Conservation (phyloP, 2,329 filamentous ascomycete genomes). For the Fusarium sororula region DNA sequence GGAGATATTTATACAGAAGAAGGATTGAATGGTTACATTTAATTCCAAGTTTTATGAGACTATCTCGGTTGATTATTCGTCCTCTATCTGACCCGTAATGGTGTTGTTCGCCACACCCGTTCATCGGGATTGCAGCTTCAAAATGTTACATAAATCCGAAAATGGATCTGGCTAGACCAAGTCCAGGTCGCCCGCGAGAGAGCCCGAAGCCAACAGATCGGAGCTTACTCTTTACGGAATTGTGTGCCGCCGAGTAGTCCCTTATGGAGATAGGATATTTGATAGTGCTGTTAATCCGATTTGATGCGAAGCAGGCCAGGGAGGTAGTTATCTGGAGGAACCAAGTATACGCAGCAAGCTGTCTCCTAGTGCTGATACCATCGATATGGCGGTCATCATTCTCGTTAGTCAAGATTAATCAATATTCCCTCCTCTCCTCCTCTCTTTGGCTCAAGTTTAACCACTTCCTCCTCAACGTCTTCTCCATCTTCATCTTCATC, state of each 20-base stretch:
- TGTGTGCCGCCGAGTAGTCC: background rate
- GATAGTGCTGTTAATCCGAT: background rate
- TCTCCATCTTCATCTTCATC: background rate
- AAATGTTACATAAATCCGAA: slow-evolving; percentile 4
- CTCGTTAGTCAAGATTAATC: slow-evolving; percentile 15
- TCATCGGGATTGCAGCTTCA: slow-evolving; percentile 9
- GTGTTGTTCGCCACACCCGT: background rate
- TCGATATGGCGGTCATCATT: background rate
- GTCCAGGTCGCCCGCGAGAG: background rate
- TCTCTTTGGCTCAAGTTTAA: background rate
- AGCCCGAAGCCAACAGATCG: background rate
- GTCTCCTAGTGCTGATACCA: background rate
- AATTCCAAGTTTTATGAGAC: background rate
- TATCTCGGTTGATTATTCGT: background rate
- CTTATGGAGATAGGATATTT: background rate
- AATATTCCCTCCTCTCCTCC: slow-evolving; percentile 18
- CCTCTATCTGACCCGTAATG: background rate
- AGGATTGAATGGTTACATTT: background rate
- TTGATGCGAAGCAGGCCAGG: background rate
- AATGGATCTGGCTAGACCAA: background rate
- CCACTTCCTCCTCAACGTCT: background rate
- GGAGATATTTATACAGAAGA: background rate
- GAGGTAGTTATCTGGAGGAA: background rate
- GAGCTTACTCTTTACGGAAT: background rate
- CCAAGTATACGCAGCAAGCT: background rate